phyloP scores from a whole-genome alignment of 495 filamentous ascomycete genomes.

The Xylaria intraflava region DNA sequence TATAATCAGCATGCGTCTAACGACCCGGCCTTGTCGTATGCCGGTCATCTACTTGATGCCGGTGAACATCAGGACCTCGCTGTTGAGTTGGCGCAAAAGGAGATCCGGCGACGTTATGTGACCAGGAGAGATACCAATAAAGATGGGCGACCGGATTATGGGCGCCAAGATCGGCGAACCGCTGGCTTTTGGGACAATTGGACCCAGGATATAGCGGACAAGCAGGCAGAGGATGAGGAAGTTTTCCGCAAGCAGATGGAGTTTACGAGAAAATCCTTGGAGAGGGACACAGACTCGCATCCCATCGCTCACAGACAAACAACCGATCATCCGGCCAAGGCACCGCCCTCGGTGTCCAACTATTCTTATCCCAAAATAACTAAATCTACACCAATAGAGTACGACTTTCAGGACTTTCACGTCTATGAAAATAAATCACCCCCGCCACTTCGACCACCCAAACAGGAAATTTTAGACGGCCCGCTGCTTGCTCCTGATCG shows the following conservation, averaged over 20 bases:
- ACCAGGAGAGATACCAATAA: constrained; percentile 49
- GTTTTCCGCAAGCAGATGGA: constrained; percentile 46
- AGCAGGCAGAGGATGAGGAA: constrained; percentile 35
- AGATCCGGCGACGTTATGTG: constrained; percentile 62
- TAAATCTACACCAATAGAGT: constrained; percentile 37
- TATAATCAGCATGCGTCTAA: constrained; percentile 36
- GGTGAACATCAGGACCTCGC: constrained; percentile 68
- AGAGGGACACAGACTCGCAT: constrained; percentile 21
- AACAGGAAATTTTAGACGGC: constrained; percentile 23
- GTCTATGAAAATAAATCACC: constrained; percentile 5
- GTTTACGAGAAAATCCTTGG: constrained; percentile 35
- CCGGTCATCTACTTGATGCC: constrained; percentile 52
- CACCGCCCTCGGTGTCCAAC: constrained; percentile 7
- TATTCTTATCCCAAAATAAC: constrained; percentile 47
- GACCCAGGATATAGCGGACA: constrained; percentile 26
- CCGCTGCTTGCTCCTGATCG: constrained; percentile 11
- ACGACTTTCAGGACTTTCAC: constrained; percentile 23
- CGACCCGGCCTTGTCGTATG: constrained; percentile 42
- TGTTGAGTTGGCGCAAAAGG: constrained; percentile 66
- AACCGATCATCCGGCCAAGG: neutral
- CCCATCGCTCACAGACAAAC: neutral
- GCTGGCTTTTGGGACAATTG: constrained; percentile 61
- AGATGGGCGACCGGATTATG: constrained; percentile 48
- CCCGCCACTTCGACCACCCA: constrained; percentile 42
- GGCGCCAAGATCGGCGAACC: constrained; percentile 49